These are phyloP conservation scores for Penicillium sp. DNA, from an alignment of 2,329 filamentous ascomycete genomes.

Conservation along the genomic window DNA sequence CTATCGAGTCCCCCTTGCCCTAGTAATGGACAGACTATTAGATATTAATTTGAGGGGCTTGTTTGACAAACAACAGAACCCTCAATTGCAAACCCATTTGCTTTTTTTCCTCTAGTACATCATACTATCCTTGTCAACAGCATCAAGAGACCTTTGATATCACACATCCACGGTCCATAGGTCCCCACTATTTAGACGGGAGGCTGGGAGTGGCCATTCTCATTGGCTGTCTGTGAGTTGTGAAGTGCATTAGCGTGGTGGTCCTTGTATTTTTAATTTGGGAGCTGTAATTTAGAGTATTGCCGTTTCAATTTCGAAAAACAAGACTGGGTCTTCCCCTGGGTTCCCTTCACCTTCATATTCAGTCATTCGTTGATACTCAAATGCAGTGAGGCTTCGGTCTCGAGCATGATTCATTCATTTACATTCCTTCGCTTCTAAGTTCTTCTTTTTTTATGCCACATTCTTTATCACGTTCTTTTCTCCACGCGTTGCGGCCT, in stretches of 20 bases:
- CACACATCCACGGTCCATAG: not conserved
- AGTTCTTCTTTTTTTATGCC: constrained; percentile 4
- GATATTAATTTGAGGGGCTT: not conserved
- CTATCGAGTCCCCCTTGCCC: constrained; percentile 1
- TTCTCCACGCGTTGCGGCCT: constrained; percentile 18
- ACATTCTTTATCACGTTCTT: constrained; percentile 14
- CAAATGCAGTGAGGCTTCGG: constrained; percentile 14
- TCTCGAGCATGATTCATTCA: constrained; percentile 14
- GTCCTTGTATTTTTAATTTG: constrained; percentile 4
- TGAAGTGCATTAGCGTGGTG: constrained; percentile 2
- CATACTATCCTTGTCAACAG: not conserved
- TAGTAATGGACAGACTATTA: not conserved
- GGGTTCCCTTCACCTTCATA: constrained; percentile 3
- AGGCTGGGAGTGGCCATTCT: not conserved
- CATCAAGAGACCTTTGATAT: not conserved
- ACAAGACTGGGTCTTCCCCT: constrained; percentile 3
- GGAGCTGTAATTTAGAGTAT: constrained; percentile 1
- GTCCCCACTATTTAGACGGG: constrained; percentile 3
- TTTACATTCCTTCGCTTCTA: constrained; percentile 12
- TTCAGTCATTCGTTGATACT: constrained; percentile 27
- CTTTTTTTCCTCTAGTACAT: not conserved
- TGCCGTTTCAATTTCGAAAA: constrained; percentile 2
- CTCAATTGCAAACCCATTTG: not conserved
- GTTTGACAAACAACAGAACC: not conserved
- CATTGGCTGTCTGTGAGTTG: constrained; percentile 1